phyloP scores from a whole-genome alignment of 192 early-diverging fungal genomes.

The Rhizophagus sp. region DNA sequence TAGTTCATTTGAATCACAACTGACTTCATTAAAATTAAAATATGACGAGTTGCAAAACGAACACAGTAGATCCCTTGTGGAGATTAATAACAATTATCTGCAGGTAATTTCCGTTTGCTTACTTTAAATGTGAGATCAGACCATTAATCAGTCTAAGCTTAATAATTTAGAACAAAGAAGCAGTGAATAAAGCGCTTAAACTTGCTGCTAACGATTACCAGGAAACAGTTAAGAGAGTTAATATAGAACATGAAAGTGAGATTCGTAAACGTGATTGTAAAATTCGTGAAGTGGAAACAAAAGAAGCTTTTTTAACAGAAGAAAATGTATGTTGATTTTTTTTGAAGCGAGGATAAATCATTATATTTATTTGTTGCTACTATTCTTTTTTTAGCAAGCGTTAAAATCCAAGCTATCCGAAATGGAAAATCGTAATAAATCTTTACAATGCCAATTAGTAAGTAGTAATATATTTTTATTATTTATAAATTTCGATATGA shows the following conservation, averaged over 20 bases:
- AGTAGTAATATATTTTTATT: background rate
- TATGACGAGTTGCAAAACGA: constrained; percentile 2
- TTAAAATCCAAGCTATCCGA: background rate
- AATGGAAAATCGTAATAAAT: background rate
- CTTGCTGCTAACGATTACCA: constrained; percentile 14
- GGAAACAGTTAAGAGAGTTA: background rate
- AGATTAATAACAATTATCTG: background rate
- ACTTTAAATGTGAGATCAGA: background rate
- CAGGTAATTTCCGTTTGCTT: background rate
- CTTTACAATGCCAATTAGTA: background rate
- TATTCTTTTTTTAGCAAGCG: background rate
- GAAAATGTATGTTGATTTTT: constrained; percentile 25
- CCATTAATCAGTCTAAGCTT: background rate
- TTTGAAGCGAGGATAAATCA: background rate
- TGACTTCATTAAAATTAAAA: background rate
- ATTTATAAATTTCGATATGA: background rate
- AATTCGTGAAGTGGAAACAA: constrained; percentile 11
- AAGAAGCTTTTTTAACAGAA: constrained; percentile 8
- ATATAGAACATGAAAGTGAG: constrained; percentile 25
- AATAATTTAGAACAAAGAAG: background rate
- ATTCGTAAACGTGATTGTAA: constrained; percentile 23
- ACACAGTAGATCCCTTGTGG: background rate
- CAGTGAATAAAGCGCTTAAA: constrained; percentile 10
- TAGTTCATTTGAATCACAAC: constrained; percentile 10
- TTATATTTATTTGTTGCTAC: background rate